These are phyloP conservation scores for Neonectria faginata DNA, from an alignment of 2,329 filamentous ascomycete species.

Conservation along the genomic window DNA sequence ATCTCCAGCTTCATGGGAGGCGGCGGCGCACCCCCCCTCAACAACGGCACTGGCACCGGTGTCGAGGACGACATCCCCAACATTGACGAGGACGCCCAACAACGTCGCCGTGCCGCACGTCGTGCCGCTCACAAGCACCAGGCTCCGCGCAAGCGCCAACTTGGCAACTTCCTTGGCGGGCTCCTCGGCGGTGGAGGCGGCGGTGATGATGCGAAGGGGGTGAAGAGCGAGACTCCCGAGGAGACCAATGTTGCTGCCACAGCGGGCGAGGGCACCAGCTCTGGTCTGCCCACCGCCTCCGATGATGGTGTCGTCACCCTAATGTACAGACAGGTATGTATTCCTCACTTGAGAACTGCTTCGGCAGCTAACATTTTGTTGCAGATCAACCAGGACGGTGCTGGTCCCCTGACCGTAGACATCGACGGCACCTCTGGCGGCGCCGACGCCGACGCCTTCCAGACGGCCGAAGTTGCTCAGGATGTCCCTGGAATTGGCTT, in stretches of 20 bases:
- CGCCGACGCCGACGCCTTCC: slow-evolving; percentile 69
- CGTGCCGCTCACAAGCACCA: slow-evolving; percentile 20
- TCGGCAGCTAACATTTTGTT: slow-evolving; percentile 10
- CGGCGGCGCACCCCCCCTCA: slow-evolving; percentile 50
- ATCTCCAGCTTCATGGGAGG: slow-evolving; percentile 70
- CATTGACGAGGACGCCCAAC: slow-evolving; percentile 32
- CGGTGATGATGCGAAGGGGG: slow-evolving; percentile 39
- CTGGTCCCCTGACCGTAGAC: slow-evolving; percentile 70
- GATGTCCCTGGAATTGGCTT: slow-evolving; percentile 63
- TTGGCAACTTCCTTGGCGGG: slow-evolving; percentile 37
- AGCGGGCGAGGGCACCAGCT: slow-evolving; percentile 64
- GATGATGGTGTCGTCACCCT: slow-evolving; percentile 72
- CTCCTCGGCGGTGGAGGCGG: slow-evolving; percentile 47
- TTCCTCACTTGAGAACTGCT: slow-evolving; percentile 28
- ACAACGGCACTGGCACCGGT: slow-evolving; percentile 55
- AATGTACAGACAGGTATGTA: slow-evolving; percentile 65
- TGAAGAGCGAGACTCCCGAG: slow-evolving; percentile 54
- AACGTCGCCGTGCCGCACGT: slow-evolving; percentile 26
- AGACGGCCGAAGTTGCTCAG: slow-evolving; percentile 62
- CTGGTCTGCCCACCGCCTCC: slow-evolving; percentile 69
- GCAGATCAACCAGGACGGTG: slow-evolving; percentile 77
- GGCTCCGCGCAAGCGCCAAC: slow-evolving; percentile 44
- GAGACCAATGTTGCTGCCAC: slow-evolving; percentile 67
- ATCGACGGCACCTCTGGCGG: slow-evolving; percentile 74
- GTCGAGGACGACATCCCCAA: slow-evolving; percentile 58